Evolutionary conservation across 1,139 yeast species (phyloP), one percentile per base, ranked within the genome.

Genomic region (Tardiomyces digboiensis): DNA sequence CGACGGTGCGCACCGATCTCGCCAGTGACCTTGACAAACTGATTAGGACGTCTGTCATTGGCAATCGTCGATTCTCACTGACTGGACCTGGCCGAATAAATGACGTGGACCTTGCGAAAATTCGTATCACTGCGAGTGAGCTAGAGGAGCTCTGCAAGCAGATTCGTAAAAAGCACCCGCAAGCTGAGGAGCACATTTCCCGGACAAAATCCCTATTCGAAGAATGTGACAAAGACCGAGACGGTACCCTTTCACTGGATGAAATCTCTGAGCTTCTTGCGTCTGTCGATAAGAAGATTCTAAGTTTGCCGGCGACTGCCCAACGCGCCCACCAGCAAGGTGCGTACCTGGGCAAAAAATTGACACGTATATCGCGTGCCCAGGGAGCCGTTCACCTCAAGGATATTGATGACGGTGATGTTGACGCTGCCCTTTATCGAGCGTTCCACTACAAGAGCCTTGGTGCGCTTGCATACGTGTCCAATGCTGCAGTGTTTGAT

Each of bases 321-420:
- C 85, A 78, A 60, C 68, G 83, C 43, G 84, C 84, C 2, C 68
- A 73, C 50, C 85, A 79, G 60, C 83, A 79, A 57, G 84, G 85
- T 46, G 64, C 65, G 42, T 79, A 78, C 53, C 58, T 79, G 21
- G 84, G 80, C 45, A 70, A 71, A 50, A 78, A 78, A 58, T 61
- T 79, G 40, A 68, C 72, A 42, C 69, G 70, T 43, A 54, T 78
- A 16, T 76, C 78, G 6, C 65, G 65, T 40, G 53, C 65, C 10
- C 61, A 65, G 8, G 51, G 49, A 2, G 59, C 69, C 2, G 54
- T 71, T 39, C 29, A 33, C n/a, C 19, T 36, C 14, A 38, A 40
- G 21, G 36, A 36, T 18, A 62, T 71, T 29, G 58, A 60, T 12
- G 70, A 65, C 44, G 76, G 74, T 43, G 80, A 75, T 48, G 64